Evolutionary conservation across 2,329 filamentous ascomycete genomes (phyloP), one percentile per base, ranked within the genome.

Genomic region (Epichloe typhina): DNA sequence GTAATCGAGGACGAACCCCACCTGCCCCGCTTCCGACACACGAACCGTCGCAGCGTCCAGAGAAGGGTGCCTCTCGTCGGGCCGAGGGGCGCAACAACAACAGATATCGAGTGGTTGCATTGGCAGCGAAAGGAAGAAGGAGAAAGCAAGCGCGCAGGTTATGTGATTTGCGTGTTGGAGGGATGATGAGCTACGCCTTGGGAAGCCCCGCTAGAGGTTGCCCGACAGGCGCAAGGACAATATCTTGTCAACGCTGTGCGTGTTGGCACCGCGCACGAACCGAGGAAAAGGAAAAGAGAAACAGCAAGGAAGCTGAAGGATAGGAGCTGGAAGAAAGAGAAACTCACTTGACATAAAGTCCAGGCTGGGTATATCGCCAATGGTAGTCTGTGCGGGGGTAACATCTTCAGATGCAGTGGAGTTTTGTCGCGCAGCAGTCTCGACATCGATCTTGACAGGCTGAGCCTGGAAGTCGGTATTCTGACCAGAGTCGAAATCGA

Each of bases 401-500:
- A 66, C 63, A 53, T 71, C 69, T 33, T 70, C 66, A 2, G 66
- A 62, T 15, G 64, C 56, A 13, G 64, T 64, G 11, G 66, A 61
- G 53, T 58, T 61, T 51, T 63, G 60, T n/a, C 38, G 49, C 8
- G 51, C 42, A 19, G 59, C 49, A 44, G 61, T 54, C 49, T 70
- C 63, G 41, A 61, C 58, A 26, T 71, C 67, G 13, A 66, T 62
- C 67, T 77, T 76, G 57, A 61, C 61, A 15, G 74, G 69, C 38
- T 70, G 70, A 15, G 71, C 70, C 61, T 78, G 75, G 60, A 76
- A 74, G 61, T 80, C 76, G 54, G 74, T 74, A 61, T 76, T 74
- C 57, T 77, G 74, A n/a, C 77, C 77, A 39, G 78, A 72, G 64
- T 90, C 86, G 63, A 84, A 87, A 61, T 90, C 85, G 65, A 85